Percentiles rank a stretch among this genome's conserved stretches.
Evolutionary conservation across 176 grass and related monocot species (phyloP).

Genomic region (Canna indica): DNA sequence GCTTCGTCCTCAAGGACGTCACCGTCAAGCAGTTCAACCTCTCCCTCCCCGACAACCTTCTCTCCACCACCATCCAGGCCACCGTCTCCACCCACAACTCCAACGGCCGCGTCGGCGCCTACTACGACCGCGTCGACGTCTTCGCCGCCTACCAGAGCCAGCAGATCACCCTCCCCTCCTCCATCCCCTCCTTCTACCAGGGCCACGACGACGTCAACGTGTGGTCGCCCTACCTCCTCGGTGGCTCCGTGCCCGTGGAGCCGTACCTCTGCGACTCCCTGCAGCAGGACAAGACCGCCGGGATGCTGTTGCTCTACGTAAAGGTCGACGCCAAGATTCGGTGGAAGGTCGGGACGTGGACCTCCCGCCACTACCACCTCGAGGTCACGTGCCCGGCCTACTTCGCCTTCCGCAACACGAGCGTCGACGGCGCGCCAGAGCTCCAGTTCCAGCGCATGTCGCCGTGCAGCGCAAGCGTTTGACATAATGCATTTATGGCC

Average conservation of each 20-base stretch:
- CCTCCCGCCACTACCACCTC: slow-evolving; percentile 57
- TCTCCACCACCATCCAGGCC: slow-evolving; percentile 49
- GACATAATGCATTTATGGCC: background rate
- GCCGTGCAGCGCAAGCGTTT: background rate
- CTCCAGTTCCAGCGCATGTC: background rate
- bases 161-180: slow-evolving; percentile 38
- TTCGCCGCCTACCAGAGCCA: slow-evolving; percentile 58
- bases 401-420: slow-evolving; percentile 23
- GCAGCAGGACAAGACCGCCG: slow-evolving; percentile 53
- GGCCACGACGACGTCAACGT: slow-evolving; percentile 61
- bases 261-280: slow-evolving; percentile 45
- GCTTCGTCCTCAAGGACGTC: slow-evolving; percentile 72
- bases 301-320: slow-evolving; percentile 55
- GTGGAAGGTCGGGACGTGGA: slow-evolving; percentile 91
- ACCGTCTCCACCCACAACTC: slow-evolving; percentile 69
- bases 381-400: slow-evolving; percentile 74
- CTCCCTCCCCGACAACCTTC: slow-evolving; percentile 28
- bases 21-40: slow-evolving; percentile 46
- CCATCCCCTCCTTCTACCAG: slow-evolving; percentile 61
- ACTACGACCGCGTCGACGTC: slow-evolving; percentile 59
- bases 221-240: slow-evolving; percentile 70
- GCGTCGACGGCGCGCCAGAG: background rate
- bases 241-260: slow-evolving; percentile 36
- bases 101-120: slow-evolving; percentile 68
- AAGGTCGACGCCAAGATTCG: slow-evolving; percentile 49